Percentiles rank a stretch among this genome's conserved stretches.
Evolutionary conservation across 495 filamentous ascomycete species (phyloP).

Genomic region (Bathelium albidoporum): DNA sequence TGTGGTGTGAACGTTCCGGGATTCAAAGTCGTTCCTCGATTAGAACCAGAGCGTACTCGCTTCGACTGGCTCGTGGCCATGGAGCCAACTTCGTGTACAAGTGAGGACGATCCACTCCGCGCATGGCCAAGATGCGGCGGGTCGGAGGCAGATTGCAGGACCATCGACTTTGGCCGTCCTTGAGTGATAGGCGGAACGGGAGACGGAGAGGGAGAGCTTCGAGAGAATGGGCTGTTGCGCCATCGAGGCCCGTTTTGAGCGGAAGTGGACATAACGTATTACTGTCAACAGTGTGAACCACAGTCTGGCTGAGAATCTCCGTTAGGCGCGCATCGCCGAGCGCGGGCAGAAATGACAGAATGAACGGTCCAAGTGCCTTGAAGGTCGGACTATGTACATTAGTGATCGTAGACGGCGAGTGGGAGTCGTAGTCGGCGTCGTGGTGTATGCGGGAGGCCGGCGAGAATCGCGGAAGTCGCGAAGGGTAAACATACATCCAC

Average conservation of each 20-base stretch:
- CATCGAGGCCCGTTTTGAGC: conserved; percentile 36
- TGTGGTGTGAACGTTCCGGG: conserved; percentile 83
- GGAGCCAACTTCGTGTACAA: conserved; percentile 25
- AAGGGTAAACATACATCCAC: conserved; percentile 1
- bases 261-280: conserved; percentile 28
- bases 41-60: conserved; percentile 53
- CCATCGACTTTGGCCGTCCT: conserved; percentile 60
- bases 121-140: conserved; percentile 39
- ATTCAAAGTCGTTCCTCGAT: conserved; percentile 39
- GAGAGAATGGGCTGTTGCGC: conserved; percentile 69
- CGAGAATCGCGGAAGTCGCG: conserved; percentile 1
- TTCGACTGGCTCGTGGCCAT: conserved; percentile 30
- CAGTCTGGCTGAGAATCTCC: not conserved
- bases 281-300: not conserved
- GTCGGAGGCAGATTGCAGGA: conserved; percentile 48
- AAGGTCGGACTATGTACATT: not conserved
- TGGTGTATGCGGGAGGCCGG: not conserved
- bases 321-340: not conserved
- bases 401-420: not conserved
- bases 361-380: not conserved
- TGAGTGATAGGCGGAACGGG: conserved; percentile 43
- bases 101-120: conserved; percentile 50
- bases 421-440: not conserved
- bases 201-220: conserved; percentile 52
- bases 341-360: not conserved